phyloP scores from a whole-genome alignment of 805 yeast species.

The Lipomyces yamanashiensis region DNA sequence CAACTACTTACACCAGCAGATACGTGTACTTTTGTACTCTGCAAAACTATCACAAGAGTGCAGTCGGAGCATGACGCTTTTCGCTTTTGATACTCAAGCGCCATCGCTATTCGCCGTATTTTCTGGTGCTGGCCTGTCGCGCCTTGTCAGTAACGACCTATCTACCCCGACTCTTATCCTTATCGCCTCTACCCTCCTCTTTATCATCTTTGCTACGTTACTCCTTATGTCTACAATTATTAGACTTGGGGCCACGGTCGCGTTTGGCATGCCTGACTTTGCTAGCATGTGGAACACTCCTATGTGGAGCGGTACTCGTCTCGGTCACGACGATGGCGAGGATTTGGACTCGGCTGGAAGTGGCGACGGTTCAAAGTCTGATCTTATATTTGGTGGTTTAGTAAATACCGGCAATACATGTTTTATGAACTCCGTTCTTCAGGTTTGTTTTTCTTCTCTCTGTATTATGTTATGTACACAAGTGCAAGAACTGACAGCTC shows the following conservation, averaged over 20 bases:
- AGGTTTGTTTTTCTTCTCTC: slow-evolving; percentile 42
- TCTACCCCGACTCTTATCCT: not conserved
- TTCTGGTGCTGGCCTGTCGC: not conserved
- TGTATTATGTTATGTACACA: too few relatives aligned
- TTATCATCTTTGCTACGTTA: not conserved
- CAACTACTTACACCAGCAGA: too few relatives aligned
- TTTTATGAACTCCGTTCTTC: slow-evolving; percentile 90
- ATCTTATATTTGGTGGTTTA: slow-evolving; percentile 63
- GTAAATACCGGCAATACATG: slow-evolving; percentile 92
- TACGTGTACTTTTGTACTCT: too few relatives aligned
- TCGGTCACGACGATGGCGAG: slow-evolving; percentile 17
- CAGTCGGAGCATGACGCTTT: not conserved
- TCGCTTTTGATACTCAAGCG: not conserved
- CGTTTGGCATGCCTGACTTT: slow-evolving; percentile 19
- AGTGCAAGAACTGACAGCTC: not conserved
- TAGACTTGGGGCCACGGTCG: not conserved
- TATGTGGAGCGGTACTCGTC: slow-evolving; percentile 1
- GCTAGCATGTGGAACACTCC: slow-evolving; percentile 6
- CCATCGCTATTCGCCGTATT: too few relatives aligned
- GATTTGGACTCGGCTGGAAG: slow-evolving; percentile 6
- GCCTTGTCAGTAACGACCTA: not conserved
- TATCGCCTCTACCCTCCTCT: not conserved
- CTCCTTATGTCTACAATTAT: slow-evolving; percentile 4
- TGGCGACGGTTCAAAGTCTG: not conserved
- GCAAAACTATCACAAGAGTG: too few relatives aligned